Conservation (phyloP, 2,329 filamentous ascomycete species). For the Dactylonectria macrodidyma region DNA sequence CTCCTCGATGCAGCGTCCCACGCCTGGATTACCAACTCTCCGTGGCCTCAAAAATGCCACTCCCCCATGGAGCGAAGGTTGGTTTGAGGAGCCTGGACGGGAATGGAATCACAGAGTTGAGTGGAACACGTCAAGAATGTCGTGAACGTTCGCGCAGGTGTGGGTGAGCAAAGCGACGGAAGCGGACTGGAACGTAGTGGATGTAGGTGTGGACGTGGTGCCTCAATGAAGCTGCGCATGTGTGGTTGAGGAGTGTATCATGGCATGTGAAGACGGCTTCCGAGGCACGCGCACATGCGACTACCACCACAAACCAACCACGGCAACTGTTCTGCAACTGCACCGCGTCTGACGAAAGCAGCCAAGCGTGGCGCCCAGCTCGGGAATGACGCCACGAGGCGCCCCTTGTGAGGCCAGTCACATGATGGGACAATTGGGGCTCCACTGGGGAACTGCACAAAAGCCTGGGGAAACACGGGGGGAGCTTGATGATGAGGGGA, state of each 20-base stretch:
- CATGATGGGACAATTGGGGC: conserved; percentile 35
- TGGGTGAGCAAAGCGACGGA: conserved; percentile 14
- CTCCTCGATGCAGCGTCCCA: conserved; percentile 42
- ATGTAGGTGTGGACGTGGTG: conserved; percentile 21
- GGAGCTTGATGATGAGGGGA: conserved; percentile 8
- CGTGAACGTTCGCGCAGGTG: background rate
- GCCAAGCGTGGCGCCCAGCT: conserved; percentile 30
- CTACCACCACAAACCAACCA: conserved; percentile 17
- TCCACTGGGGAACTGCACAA: conserved; percentile 19
- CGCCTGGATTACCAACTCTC: conserved; percentile 36
- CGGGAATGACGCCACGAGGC: conserved; percentile 47
- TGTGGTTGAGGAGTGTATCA: conserved; percentile 31
- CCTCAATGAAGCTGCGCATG: conserved; percentile 22
- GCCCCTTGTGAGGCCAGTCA: conserved; percentile 35
- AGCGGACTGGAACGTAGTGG: conserved; percentile 21
- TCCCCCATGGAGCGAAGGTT: conserved; percentile 38
- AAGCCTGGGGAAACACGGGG: conserved; percentile 49
- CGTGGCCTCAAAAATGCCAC: conserved; percentile 33
- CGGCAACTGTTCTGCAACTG: conserved; percentile 28
- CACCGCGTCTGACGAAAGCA: conserved; percentile 43
- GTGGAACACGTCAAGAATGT: conserved; percentile 21
- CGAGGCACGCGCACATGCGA: conserved; percentile 49
- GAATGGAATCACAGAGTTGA: conserved; percentile 19
- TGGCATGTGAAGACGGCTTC: conserved; percentile 50
- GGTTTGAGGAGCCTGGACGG: conserved; percentile 5